Base-by-base conservation (phyloP, 495 filamentous ascomycete species). In the Hypoxylon perforatum region DNA sequence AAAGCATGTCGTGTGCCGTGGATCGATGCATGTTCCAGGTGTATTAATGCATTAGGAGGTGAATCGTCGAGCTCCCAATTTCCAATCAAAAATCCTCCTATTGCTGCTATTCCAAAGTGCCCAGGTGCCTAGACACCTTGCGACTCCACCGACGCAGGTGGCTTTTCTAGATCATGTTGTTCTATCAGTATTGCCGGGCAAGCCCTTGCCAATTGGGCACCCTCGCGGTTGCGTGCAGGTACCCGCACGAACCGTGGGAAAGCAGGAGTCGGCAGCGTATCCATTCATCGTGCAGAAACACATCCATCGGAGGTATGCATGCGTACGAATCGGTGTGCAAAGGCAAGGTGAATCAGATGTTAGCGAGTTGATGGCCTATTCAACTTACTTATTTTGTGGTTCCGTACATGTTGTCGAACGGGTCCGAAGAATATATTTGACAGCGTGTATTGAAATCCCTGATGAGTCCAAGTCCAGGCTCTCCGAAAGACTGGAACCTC, bases 201-300 rank as follows among this genome's bases (percentile, higher is more conserved):
- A 30, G 38, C n/a, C 30, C 30, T 51, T 52, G 60, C 65, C 60
- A 69, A 69, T 64, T 69, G 65, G 60, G 28, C 55, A 61, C 35
- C 55, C 22, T 64, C 50, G 47, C 21, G 49, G 33, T 69, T 63
- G 55, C 65, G 60, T 61, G 65, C 65, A 69, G 60, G 36, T 64
- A 61, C 36, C 65, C 60, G 65, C 60, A 69, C 39, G 65, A 64
- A 60, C 65, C 65, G 44, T 58, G 51, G 10, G 11, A 12, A 61
- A 17, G 10, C 9, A 12, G 36, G 52, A 55, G 25, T 19, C 22
- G 65, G 65, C 45, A 39, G 23, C 45, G 50, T 56, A 45, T 50
- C 60, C 60, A 61, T 41, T 51, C 30, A 60, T 69, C 65, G 22
- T 30, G 28, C 44, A 57, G 45, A 52, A 41, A 52, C 25, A 52